phyloP scores from a whole-genome alignment of 2,329 filamentous ascomycete genomes.

The Epichloe baconii region DNA sequence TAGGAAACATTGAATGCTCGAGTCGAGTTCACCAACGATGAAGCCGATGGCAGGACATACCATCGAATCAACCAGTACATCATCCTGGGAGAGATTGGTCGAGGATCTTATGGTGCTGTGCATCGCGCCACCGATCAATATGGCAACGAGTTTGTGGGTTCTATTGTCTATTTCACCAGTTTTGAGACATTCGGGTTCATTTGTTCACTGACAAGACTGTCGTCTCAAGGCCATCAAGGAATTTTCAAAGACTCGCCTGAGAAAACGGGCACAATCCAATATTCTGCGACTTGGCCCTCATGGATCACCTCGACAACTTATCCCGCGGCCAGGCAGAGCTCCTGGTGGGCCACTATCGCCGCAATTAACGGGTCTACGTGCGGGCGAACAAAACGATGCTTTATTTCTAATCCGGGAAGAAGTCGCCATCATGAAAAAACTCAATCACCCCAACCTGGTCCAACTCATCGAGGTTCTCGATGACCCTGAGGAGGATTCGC shows the following conservation, averaged over 20 bases:
- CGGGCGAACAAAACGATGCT: constrained; percentile 53
- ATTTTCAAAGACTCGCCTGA: constrained; percentile 83
- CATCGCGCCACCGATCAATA: constrained; percentile 83
- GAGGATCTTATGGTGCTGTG: constrained; percentile 88
- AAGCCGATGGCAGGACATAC: constrained; percentile 66
- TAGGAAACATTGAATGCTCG: constrained; percentile 86
- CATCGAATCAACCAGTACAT: constrained; percentile 91
- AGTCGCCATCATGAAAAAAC: constrained; percentile 98
- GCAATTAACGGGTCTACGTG: constrained; percentile 15
- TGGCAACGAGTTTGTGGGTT: constrained; percentile 78
- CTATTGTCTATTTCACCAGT: background rate
- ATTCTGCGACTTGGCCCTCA: constrained; percentile 47
- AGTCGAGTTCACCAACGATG: constrained; percentile 75
- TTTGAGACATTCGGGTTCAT: background rate
- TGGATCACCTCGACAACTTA: constrained; percentile 18
- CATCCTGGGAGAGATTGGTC: constrained; percentile 90
- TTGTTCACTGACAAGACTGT: constrained; percentile 8
- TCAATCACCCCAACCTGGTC: constrained; percentile 90
- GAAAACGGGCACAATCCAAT: constrained; percentile 82
- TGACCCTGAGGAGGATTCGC: constrained; percentile 85
- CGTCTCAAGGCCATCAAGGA: constrained; percentile 77
- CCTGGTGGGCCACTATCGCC: constrained; percentile 12
- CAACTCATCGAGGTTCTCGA: constrained; percentile 87
- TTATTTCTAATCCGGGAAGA: constrained; percentile 87
- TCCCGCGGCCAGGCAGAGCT: constrained; percentile 8